Evolutionary conservation across 1,139 yeast species (phyloP).

Genomic region (Suhomyces taliae): DNA sequence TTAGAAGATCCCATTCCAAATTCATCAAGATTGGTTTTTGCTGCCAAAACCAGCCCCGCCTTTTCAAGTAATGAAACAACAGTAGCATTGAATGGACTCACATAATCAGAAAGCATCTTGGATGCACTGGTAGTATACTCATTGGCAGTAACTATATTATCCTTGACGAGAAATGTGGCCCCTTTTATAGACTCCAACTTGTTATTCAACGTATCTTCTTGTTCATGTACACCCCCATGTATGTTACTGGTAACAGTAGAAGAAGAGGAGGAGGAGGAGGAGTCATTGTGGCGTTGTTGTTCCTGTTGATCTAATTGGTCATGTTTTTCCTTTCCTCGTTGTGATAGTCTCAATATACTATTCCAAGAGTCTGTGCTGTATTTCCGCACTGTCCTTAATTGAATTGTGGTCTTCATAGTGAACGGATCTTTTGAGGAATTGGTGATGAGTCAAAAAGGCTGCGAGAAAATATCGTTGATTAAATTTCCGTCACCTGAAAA

Average conservation of each 20-base stretch:
- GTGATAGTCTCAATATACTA: neutral
- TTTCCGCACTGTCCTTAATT: neutral
- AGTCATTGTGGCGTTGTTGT: neutral
- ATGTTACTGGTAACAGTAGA: neutral
- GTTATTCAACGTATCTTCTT: too few relatives aligned
- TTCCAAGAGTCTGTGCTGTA: neutral
- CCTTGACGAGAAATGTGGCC: conserved; percentile 49
- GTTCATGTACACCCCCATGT: too few relatives aligned
- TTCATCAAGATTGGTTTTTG: conserved; percentile 94
- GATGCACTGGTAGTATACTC: conserved; percentile 81
- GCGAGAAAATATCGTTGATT: neutral
- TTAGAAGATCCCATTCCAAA: conserved; percentile 93
- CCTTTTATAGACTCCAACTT: neutral
- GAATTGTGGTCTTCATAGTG: neutral
- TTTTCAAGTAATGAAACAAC: conserved; percentile 54
- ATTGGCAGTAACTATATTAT: conserved; percentile 68
- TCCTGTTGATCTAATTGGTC: neutral
- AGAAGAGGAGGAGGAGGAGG: neutral
- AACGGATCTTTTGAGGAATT: neutral
- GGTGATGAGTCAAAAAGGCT: conserved; percentile 1
- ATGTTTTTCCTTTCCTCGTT: neutral
- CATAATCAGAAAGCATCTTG: conserved; percentile 52
- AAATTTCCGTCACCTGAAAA: neutral
- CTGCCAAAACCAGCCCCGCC: conserved; percentile 58
- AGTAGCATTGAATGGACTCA: conserved; percentile 82